phyloP scores from a whole-genome alignment of 148 eudicot species.

The Fagopyrum tataricum region DNA sequence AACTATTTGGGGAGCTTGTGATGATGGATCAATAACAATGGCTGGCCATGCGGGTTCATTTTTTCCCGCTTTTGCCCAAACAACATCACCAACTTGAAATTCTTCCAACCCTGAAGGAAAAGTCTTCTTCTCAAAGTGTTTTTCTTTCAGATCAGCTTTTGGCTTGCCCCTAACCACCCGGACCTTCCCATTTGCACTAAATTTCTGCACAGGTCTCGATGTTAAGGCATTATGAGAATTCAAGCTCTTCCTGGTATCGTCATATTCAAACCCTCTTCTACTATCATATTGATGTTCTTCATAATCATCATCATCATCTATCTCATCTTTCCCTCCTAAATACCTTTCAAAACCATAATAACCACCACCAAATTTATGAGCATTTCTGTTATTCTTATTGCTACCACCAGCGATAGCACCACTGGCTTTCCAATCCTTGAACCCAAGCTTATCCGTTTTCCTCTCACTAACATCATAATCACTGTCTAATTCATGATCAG shows the following conservation, averaged over 20 bases:
- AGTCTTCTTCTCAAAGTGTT: conserved; percentile 19
- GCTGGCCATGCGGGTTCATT: conserved; percentile 96
- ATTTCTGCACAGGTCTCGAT: conserved; percentile 31
- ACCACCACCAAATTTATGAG: conserved; percentile 25
- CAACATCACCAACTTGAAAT: conserved; percentile 71
- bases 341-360: conserved; percentile 1
- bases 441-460: conserved; percentile 31
- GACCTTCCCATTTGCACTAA: conserved; percentile 28
- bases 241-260: conserved; percentile 23
- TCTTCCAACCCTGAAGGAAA: conserved; percentile 13
- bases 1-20: conserved; percentile 77
- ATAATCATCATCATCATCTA: conserved; percentile 21
- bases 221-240: conserved; percentile 31
- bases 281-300: conserved; percentile 11
- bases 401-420: conserved; percentile 15
- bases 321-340: conserved; percentile 19
- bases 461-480: conserved; percentile 19
- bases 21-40: conserved; percentile 66
- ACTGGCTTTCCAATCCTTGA: conserved; percentile 22
- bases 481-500: conserved; percentile 16
- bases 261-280: conserved; percentile 21
- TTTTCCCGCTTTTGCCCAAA: conserved; percentile 79
- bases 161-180: conserved; percentile 19
- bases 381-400: conserved; percentile 20
- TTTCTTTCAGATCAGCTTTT: conserved; percentile 21